Conservation (phyloP, 2,329 filamentous ascomycete genomes). For the Sporothrix luriei region DNA sequence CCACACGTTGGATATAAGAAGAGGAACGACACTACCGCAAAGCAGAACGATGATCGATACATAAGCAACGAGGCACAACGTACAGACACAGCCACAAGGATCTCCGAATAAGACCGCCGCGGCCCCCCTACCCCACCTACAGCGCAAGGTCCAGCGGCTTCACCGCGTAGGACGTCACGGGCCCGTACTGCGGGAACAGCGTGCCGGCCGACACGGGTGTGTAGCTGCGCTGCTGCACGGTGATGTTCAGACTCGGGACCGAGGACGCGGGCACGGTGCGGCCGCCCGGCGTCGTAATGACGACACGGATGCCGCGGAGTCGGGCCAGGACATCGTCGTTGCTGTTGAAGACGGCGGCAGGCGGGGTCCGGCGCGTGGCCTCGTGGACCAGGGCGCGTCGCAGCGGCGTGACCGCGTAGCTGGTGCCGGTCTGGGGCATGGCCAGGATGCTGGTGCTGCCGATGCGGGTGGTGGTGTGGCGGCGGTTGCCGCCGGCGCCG, state of each 20-base stretch:
- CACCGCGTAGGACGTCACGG: not conserved
- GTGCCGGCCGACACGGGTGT: slow-evolving; percentile 31
- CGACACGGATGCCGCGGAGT: slow-evolving; percentile 39
- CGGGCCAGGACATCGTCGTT: slow-evolving; percentile 42
- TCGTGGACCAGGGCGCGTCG: slow-evolving; percentile 31
- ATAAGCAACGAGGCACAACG: not conserved
- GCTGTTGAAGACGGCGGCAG: not conserved
- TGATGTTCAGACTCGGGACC: slow-evolving; percentile 46
- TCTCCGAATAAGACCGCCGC: too few relatives aligned
- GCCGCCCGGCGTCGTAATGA: slow-evolving; percentile 41
- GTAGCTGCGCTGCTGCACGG: slow-evolving; percentile 42
- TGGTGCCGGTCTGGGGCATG: slow-evolving; percentile 44
- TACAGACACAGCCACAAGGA: not conserved
- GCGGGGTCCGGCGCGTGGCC: not conserved
- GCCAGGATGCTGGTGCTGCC: slow-evolving; percentile 45
- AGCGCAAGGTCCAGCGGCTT: slow-evolving; percentile 7
- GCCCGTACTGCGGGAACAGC: slow-evolving; percentile 39
- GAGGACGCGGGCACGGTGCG: slow-evolving; percentile 37
- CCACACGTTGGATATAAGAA: not conserved
- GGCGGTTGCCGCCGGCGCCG: not conserved
- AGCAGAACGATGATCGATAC: not conserved
- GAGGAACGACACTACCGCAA: not conserved
- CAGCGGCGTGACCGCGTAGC: slow-evolving; percentile 44
- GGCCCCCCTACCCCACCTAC: not conserved
- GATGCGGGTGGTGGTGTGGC: slow-evolving; percentile 30